Evolutionary conservation across 1,139 yeast species (phyloP).

Genomic region (Groenewaldozyma sp.): DNA sequence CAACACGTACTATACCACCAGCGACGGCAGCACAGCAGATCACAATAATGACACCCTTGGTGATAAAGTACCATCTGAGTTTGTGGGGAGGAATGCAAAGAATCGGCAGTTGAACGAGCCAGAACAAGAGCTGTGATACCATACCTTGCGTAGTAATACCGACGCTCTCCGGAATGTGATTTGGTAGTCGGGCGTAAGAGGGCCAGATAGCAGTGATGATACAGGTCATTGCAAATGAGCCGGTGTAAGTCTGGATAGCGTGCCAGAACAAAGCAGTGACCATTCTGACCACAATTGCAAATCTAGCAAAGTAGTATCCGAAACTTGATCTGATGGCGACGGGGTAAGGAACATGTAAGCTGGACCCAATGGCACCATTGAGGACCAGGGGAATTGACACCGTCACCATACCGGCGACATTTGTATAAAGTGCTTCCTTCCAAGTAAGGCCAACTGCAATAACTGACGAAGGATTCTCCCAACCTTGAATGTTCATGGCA

Average conservation of each 20-base stretch:
- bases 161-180: constrained; percentile 30
- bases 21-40: constrained; percentile 31
- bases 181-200: constrained; percentile 27
- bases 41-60: constrained; percentile 30
- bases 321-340: constrained; percentile 30
- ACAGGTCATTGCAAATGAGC: constrained; percentile 27
- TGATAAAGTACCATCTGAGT: constrained; percentile 29
- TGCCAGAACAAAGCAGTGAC: constrained; percentile 34
- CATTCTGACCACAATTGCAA: constrained; percentile 31
- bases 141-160: constrained; percentile 32
- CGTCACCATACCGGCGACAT: constrained; percentile 30
- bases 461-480: constrained; percentile 22
- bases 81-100: constrained; percentile 31
- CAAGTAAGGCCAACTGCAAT: constrained; percentile 29
- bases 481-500: constrained; percentile 22
- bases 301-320: constrained; percentile 29
- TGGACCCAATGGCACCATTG: constrained; percentile 34
- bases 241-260: constrained; percentile 31
- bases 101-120: constrained; percentile 31
- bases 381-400: constrained; percentile 29
- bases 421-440: constrained; percentile 28
- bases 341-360: constrained; percentile 32
- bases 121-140: constrained; percentile 30
- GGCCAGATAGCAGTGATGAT: constrained; percentile 31
- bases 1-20: constrained; percentile 19